These are phyloP conservation scores for Aspergillus puulaauensis DNA, from an alignment of 2,329 filamentous ascomycete genomes.

Conservation along the genomic window DNA sequence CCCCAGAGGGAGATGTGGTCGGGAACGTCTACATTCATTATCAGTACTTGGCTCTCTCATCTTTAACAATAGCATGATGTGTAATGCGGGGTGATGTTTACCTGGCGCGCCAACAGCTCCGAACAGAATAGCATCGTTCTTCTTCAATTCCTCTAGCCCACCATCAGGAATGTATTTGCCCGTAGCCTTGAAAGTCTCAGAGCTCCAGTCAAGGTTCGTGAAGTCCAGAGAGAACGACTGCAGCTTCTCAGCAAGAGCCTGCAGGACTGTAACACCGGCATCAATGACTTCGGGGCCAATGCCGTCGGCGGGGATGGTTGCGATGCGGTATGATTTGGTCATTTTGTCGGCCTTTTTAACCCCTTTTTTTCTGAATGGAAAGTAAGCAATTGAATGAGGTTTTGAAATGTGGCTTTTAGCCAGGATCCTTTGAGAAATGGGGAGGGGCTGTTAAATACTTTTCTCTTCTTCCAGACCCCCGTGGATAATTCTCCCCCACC, in stretches of 20 bases:
- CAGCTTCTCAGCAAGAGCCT: conserved; percentile 43
- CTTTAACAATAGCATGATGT: neutral
- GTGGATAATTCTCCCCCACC: neutral
- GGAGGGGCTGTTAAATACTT: conserved; percentile 1
- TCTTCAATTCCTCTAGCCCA: conserved; percentile 56
- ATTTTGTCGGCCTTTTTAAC: neutral
- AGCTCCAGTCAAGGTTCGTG: conserved; percentile 66
- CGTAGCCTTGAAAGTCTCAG: conserved; percentile 63
- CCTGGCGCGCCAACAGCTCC: conserved; percentile 65
- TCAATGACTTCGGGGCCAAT: conserved; percentile 68
- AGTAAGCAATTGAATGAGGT: neutral
- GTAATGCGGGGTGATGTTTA: conserved; percentile 19
- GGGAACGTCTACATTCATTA: conserved; percentile 51
- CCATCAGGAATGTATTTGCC: conserved; percentile 65
- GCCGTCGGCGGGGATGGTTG: conserved; percentile 68
- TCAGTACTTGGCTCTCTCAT: neutral
- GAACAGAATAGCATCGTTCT: conserved; percentile 67
- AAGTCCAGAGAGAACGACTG: conserved; percentile 62
- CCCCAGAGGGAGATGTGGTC: conserved; percentile 69
- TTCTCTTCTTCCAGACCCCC: neutral
- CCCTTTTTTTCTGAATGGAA: neutral
- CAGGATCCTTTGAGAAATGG: neutral
- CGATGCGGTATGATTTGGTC: conserved; percentile 50
- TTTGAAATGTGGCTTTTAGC: too few species aligned
- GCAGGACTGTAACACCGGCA: conserved; percentile 62